Percentiles rank a stretch among this genome's conserved stretches.
These are phyloP conservation scores for Chlamydomonas eustigma DNA, from an alignment of 139 green algal species.

Conservation along the genomic window DNA sequence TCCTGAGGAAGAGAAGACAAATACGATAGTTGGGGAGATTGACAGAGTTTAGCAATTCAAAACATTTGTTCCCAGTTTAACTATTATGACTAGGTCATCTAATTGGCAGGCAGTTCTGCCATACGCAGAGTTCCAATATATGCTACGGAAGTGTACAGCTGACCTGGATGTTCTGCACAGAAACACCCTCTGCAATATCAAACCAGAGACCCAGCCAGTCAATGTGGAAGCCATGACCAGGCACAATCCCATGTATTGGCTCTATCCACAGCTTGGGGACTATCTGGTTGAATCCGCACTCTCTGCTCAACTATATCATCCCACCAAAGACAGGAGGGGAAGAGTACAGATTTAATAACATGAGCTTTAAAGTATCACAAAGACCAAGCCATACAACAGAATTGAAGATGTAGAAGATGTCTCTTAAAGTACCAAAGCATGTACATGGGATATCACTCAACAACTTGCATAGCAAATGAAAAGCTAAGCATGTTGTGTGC, in stretches of 20 bases:
- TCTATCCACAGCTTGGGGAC: constrained; percentile 43
- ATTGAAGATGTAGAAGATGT: too few relatives aligned
- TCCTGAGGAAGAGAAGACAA: neutral
- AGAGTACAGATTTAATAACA: too few relatives aligned
- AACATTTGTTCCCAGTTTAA: too few relatives aligned
- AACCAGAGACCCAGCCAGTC: constrained; percentile 48
- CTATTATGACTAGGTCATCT: too few relatives aligned
- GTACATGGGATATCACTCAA: too few relatives aligned
- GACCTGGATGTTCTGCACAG: constrained; percentile 24
- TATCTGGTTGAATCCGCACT: constrained; percentile 13
- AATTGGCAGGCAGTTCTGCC: too few relatives aligned
- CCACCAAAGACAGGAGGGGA: too few relatives aligned
- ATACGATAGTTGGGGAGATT: neutral
- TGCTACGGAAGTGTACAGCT: constrained; percentile 24
- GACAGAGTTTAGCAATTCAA: neutral
- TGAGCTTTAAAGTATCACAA: too few relatives aligned
- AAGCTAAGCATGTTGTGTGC: constrained; percentile 3
- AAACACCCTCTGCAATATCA: constrained; percentile 38
- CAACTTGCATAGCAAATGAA: too few relatives aligned
- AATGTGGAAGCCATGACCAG: constrained; percentile 38
- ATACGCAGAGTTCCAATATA: neutral
- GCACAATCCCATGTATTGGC: constrained; percentile 31
- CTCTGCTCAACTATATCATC: neutral
- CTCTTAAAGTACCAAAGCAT: too few relatives aligned
- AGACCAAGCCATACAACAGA: too few relatives aligned